These are phyloP conservation scores for Scleroderma bovista DNA, from an alignment of 768 basidiomycete species.

Conservation along the genomic window DNA sequence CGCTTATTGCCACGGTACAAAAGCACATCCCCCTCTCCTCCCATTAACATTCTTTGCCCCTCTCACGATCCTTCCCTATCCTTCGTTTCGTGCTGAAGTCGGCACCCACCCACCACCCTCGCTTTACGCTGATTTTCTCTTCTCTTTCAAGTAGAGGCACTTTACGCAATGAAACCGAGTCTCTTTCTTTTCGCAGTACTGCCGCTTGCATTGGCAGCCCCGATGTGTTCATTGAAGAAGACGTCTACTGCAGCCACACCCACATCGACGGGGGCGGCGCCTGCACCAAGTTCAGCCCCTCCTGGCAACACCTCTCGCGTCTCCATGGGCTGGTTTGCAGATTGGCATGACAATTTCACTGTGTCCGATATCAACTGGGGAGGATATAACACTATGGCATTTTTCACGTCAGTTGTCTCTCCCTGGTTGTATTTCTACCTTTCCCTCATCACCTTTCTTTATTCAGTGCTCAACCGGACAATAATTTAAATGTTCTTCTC, in stretches of 20 bases:
- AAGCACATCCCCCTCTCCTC: not conserved
- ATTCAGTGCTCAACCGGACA: slow-evolving; percentile 20
- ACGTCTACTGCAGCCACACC: slow-evolving; percentile 4
- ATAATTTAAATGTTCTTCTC: slow-evolving; percentile 9
- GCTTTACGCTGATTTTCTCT: no score
- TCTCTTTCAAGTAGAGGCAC: not conserved
- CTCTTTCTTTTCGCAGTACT: slow-evolving; percentile 18
- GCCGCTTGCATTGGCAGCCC: slow-evolving; percentile 26
- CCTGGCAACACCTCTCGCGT: slow-evolving; percentile 24
- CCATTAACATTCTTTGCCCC: no score
- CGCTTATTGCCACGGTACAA: not conserved
- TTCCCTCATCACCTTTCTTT: not conserved
- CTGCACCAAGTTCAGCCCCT: slow-evolving; percentile 11
- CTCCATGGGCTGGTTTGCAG: slow-evolving; percentile 65
- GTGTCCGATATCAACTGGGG: slow-evolving; percentile 56
- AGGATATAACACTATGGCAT: slow-evolving; percentile 63
- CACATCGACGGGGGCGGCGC: slow-evolving; percentile 10
- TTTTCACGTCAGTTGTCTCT: slow-evolving; percentile 43
- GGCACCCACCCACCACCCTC: no score
- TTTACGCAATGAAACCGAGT: slow-evolving; percentile 9
- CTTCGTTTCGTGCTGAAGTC: slow-evolving; percentile 1
- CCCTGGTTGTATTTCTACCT: not conserved
- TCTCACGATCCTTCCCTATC: slow-evolving; percentile 15
- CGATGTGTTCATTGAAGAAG: slow-evolving; percentile 18
- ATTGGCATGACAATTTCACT: slow-evolving; percentile 51